These are phyloP conservation scores for Nemania diffusa DNA, from an alignment of 2,329 filamentous ascomycete genomes.

Conservation along the genomic window DNA sequence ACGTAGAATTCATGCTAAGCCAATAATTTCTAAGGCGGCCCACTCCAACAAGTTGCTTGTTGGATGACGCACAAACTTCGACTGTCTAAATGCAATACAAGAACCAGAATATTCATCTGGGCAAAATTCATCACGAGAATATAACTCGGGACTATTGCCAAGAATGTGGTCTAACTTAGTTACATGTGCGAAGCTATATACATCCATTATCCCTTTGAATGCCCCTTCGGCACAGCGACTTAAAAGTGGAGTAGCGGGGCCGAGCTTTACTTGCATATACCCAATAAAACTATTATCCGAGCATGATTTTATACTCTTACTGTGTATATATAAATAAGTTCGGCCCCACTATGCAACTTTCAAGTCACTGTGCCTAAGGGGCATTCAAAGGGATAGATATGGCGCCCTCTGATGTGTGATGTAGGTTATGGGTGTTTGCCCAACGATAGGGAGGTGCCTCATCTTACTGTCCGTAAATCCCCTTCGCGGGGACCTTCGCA, in stretches of 20 bases:
- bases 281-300: no score
- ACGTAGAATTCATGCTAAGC: slow-evolving; percentile 5
- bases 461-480: slow-evolving; percentile 36
- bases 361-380: no score
- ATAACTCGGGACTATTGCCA: not conserved
- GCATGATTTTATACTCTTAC: no score
- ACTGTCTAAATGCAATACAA: slow-evolving; percentile 24
- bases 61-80: slow-evolving; percentile 6
- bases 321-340: no score
- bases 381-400: no score
- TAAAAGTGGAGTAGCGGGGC: no score
- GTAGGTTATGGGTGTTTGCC: not conserved
- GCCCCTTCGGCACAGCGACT: no score
- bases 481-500: slow-evolving; percentile 18
- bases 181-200: slow-evolving; percentile 15
- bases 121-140: not conserved
- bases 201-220: no score
- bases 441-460: not conserved
- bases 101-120: not conserved
- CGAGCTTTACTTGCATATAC: no score
- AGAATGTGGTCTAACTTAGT: not conserved
- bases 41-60: not conserved
- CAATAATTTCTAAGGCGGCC: not conserved
- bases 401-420: not conserved
- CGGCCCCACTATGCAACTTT: no score